Evolutionary conservation across 2,329 filamentous ascomycete genomes (phyloP).

Genomic region (Graphilbum sp.): DNA sequence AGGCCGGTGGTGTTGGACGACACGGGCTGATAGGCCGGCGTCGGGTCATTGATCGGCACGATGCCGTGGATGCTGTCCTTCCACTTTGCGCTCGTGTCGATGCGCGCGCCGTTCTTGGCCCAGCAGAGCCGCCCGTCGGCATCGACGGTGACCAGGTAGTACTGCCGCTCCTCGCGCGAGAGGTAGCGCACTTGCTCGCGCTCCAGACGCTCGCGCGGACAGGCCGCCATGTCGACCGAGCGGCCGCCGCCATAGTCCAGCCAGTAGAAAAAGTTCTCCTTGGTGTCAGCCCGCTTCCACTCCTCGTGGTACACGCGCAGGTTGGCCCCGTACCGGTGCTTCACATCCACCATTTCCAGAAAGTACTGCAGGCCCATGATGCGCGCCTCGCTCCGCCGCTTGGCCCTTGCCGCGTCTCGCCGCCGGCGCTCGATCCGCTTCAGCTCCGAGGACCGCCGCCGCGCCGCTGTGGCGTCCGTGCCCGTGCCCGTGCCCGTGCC

Average conservation of each 20-base stretch:
- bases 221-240: conserved; percentile 50
- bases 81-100: conserved; percentile 60
- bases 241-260: conserved; percentile 67
- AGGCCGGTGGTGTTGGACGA: conserved; percentile 10
- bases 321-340: conserved; percentile 78
- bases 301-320: conserved; percentile 65
- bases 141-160: conserved; percentile 69
- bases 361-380: conserved; percentile 81
- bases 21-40: conserved; percentile 32
- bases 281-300: conserved; percentile 63
- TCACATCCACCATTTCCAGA: conserved; percentile 67
- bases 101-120: conserved; percentile 64
- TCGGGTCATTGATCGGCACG: conserved; percentile 42
- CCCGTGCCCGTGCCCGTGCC: neutral
- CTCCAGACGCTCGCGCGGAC: conserved; percentile 59
- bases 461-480: neutral
- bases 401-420: conserved; percentile 32
- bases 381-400: conserved; percentile 50
- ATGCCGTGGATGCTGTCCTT: conserved; percentile 68
- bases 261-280: conserved; percentile 91
- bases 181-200: conserved; percentile 71
- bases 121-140: conserved; percentile 61
- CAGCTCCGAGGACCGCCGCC: conserved; percentile 17
- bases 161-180: conserved; percentile 61
- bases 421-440: conserved; percentile 21